phyloP scores from a whole-genome alignment of 169 alveolate genomes.

The Babesia bigemina region DNA sequence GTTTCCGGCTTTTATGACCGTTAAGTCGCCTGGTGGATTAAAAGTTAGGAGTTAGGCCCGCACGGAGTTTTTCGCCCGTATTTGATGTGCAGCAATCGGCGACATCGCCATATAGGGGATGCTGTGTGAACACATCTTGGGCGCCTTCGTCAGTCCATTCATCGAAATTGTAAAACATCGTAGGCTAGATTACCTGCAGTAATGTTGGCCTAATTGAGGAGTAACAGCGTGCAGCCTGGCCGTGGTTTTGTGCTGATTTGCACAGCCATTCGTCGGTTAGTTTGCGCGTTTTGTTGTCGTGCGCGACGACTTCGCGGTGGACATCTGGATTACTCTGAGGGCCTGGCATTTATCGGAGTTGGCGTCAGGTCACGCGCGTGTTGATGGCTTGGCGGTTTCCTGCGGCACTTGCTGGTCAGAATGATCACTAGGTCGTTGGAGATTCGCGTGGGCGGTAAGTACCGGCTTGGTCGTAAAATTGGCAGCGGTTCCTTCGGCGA shows the following conservation, averaged over 20 bases:
- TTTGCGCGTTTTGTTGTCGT: not conserved
- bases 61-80: not conserved
- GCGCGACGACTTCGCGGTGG: slow-evolving; percentile 2
- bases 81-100: too few species aligned
- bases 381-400: slow-evolving; percentile 12
- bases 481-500: slow-evolving; percentile 99
- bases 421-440: slow-evolving; percentile 84
- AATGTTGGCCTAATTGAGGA: slow-evolving; percentile 25
- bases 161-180: not conserved
- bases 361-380: slow-evolving; percentile 12
- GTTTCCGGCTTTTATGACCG: not conserved
- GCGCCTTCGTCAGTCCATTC: slow-evolving; percentile 36
- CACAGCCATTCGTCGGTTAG: slow-evolving; percentile 3
- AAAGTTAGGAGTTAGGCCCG: not conserved
- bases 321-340: not conserved
- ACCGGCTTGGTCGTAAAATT: slow-evolving; percentile 95
- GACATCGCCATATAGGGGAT: slow-evolving; percentile 10
- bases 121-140: slow-evolving; percentile 30
- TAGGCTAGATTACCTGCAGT: not conserved
- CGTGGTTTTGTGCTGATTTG: not conserved
- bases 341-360: slow-evolving; percentile 41
- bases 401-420: not conserved
- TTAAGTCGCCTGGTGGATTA: not conserved
- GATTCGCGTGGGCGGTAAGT: slow-evolving; percentile 95
- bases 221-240: not conserved